A percentile compares a stretch with the other conserved stretches of the same genome.
phyloP scores from a whole-genome alignment of 106 monocot species.

The Dendrobium chrysotoxum region DNA sequence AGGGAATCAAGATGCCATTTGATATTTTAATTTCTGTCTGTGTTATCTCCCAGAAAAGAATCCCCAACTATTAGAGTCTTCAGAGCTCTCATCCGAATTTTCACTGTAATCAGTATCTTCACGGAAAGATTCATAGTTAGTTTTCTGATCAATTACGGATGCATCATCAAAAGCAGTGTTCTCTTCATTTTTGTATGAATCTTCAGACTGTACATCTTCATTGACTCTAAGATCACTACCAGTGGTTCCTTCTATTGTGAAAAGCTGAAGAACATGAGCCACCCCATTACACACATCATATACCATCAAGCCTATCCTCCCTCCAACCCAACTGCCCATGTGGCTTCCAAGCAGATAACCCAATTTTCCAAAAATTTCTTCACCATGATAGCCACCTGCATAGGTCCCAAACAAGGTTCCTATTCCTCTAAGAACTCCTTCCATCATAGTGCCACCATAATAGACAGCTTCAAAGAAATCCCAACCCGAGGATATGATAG shows the following conservation, averaged over 20 bases:
- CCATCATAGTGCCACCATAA: constrained; percentile 56
- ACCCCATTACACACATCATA: constrained; percentile 71
- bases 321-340: constrained; percentile 83
- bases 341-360: constrained; percentile 80
- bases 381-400: constrained; percentile 58
- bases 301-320: constrained; percentile 74
- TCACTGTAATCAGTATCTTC: constrained; percentile 21
- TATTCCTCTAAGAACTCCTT: constrained; percentile 64
- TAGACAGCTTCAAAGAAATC: constrained; percentile 88
- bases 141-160: constrained; percentile 12
- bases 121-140: constrained; percentile 8
- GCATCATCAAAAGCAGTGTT: not conserved
- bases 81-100: constrained; percentile 13
- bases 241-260: constrained; percentile 13
- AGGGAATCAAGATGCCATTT: not conserved
- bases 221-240: not conserved
- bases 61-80: constrained; percentile 29
- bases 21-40: not conserved
- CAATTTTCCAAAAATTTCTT: constrained; percentile 56
- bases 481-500: constrained; percentile 84
- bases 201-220: not conserved
- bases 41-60: constrained; percentile 16
- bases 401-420: constrained; percentile 79
- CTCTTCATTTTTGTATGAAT: not conserved
- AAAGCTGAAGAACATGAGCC: constrained; percentile 31